phyloP scores from a whole-genome alignment of 495 filamentous ascomycete genomes.

The Corynascus novoguineensis region DNA sequence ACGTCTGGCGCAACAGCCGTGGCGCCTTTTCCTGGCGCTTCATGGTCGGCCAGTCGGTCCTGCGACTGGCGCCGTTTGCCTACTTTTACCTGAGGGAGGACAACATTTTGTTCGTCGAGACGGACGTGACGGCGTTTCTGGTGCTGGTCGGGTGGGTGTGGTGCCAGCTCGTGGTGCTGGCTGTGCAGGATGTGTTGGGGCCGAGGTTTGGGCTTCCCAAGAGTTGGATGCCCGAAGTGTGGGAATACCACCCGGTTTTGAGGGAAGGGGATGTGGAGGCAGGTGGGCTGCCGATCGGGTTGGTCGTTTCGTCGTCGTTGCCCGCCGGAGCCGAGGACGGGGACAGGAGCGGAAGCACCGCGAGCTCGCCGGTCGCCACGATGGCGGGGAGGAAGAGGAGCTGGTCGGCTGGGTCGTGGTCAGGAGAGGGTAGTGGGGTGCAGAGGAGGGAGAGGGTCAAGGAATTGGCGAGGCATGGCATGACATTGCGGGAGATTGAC shows the following conservation, averaged over 20 bases:
- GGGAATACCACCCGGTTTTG: constrained; percentile 90
- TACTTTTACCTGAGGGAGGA: constrained; percentile 71
- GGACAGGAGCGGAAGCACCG: constrained; percentile 19
- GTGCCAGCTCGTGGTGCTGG: constrained; percentile 76
- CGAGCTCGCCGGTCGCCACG: constrained; percentile 29
- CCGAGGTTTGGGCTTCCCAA: constrained; percentile 62
- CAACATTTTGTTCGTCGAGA: constrained; percentile 76
- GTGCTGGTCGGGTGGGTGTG: constrained; percentile 78
- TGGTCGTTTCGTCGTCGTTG: constrained; percentile 27
- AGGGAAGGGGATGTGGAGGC: constrained; percentile 78
- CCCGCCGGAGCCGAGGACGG: neutral
- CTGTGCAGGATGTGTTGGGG: constrained; percentile 77
- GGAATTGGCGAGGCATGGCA: constrained; percentile 38
- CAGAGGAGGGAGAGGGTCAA: constrained; percentile 26
- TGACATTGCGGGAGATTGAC: constrained; percentile 51
- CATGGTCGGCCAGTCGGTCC: constrained; percentile 72
- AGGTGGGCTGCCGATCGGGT: constrained; percentile 70
- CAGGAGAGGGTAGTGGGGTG: constrained; percentile 9
- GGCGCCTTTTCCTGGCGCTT: constrained; percentile 84
- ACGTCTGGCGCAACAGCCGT: constrained; percentile 84
- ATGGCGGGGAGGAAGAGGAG: constrained; percentile 10
- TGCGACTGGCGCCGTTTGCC: constrained; percentile 68
- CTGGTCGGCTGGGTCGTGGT: constrained; percentile 14
- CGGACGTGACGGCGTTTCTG: constrained; percentile 57
- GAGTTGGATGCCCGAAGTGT: constrained; percentile 73